Base-by-base conservation (phyloP, 1,284 basidiomycete genomes). In the Vanrija sp. region DNA sequence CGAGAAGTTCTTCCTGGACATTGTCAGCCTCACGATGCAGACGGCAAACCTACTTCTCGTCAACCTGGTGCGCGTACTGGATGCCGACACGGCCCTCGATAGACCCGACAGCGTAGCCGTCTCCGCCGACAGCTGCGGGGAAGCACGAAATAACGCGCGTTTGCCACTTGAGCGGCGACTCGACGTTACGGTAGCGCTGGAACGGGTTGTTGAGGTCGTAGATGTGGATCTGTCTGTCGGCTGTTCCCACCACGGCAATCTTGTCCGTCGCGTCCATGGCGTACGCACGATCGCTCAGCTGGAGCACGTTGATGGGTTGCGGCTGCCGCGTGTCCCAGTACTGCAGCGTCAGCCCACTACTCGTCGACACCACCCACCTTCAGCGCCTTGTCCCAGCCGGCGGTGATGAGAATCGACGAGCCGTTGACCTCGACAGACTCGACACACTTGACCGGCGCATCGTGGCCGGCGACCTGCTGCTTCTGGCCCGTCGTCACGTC, bases 41-140 rank as follows among this genome's bases (percentile, higher is more conserved):
- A 19, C 31, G 19, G 22, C 10, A 18, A 12, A 56, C 59, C 60
- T 49, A 61, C 63, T 65, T 67, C 20, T 71, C 63, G 46, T 68
- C 64, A 12, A 14, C 49, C 61, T 24, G 51, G 59, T 47, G 67
- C 57, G 51, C 68, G 61, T 60, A 96, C 88, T 98, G 95, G 57
- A 98, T 93, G 2, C 90, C 94, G 0, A 98, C 92, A 47, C 95
- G 82, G 9, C 95, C 95, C 76, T 98, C 95, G 12, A 97, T 85
- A 69, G 91, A 94, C 16, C 95, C 95, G 0, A 98, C 82, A 0
- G 93, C 92, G 66, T 90, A 97, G 0, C 91, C 90, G 20, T 78
- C 84, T 1, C 81, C 81, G 14, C 49, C 50, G n/a, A 61, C 53
- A 3, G 47, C 31, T 2, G 27, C 41, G 12, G 88, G 87, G 76